Percentiles rank a stretch among this genome's conserved stretches.
These are phyloP conservation scores for Penicillium sp. DNA, from an alignment of 2,329 filamentous ascomycete species.

Conservation along the genomic window DNA sequence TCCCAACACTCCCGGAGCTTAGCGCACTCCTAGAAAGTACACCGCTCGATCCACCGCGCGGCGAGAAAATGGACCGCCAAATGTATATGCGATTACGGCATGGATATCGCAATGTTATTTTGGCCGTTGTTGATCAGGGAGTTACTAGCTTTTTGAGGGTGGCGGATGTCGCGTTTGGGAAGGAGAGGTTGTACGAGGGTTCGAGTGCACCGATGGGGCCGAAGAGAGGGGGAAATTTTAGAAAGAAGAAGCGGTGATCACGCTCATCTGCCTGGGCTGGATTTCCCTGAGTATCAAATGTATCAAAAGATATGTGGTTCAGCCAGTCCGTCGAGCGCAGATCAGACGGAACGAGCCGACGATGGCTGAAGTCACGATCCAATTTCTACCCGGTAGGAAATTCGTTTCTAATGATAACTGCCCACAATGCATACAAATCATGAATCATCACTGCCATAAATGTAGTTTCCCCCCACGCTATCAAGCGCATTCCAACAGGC, in stretches of 20 bases:
- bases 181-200: slow-evolving; percentile 69
- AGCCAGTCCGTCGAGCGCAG: not conserved
- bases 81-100: slow-evolving; percentile 81
- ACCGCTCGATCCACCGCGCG: slow-evolving; percentile 65
- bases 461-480: not conserved
- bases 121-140: slow-evolving; percentile 88
- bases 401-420: not conserved
- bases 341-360: not conserved
- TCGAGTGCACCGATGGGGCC: slow-evolving; percentile 32
- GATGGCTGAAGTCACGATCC: not conserved
- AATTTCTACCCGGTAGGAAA: not conserved
- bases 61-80: slow-evolving; percentile 53
- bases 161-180: slow-evolving; percentile 76
- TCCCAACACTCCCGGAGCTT: slow-evolving; percentile 76
- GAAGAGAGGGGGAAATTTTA: slow-evolving; percentile 36
- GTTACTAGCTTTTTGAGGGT: slow-evolving; percentile 86
- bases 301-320: not conserved
- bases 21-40: slow-evolving; percentile 71
- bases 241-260: slow-evolving; percentile 38
- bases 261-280: too few relatives aligned
- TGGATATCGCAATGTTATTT: slow-evolving; percentile 78
- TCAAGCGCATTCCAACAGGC: not conserved
- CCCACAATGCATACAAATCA: slow-evolving; percentile 12
- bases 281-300: not conserved
- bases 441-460: slow-evolving; percentile 16